Evolutionary conservation across 129 eudicot species (phyloP).

Genomic region (Chrysanthemum lavandulifolium): DNA sequence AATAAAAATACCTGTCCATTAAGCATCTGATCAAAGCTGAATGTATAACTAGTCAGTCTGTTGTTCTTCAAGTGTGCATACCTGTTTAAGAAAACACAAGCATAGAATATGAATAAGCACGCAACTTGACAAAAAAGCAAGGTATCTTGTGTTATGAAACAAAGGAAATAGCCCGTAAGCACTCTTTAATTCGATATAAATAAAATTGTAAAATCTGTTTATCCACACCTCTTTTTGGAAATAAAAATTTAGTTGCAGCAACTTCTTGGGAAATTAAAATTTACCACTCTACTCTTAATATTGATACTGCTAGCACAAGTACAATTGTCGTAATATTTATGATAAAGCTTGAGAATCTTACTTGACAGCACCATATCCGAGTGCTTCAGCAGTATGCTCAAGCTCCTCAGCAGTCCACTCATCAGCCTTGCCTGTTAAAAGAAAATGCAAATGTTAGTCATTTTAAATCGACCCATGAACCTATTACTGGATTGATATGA

Average conservation of each 20-base stretch:
- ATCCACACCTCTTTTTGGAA: too few species aligned
- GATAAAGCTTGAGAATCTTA: background rate
- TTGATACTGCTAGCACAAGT: background rate
- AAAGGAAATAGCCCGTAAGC: background rate
- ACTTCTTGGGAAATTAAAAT: background rate
- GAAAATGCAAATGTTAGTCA: background rate
- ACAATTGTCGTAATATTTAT: background rate
- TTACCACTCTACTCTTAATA: too few species aligned
- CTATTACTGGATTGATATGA: too few species aligned
- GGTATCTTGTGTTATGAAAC: background rate
- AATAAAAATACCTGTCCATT: background rate
- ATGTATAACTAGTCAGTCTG: background rate
- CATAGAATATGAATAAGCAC: background rate
- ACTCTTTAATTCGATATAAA: too few species aligned
- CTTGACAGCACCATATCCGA: background rate
- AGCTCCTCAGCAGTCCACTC: constrained; percentile 1
- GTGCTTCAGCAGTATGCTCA: background rate
- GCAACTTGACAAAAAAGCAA: background rate
- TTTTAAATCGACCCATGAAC: background rate
- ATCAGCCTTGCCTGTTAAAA: background rate
- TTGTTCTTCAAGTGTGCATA: constrained; percentile 1
- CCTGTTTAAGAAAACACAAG: background rate
- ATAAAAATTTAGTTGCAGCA: background rate
- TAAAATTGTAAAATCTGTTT: too few species aligned
- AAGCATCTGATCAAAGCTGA: background rate